Evolutionary conservation across 2,329 filamentous ascomycete genomes (phyloP).

Genomic region (Ceratocystis harringtonii): DNA sequence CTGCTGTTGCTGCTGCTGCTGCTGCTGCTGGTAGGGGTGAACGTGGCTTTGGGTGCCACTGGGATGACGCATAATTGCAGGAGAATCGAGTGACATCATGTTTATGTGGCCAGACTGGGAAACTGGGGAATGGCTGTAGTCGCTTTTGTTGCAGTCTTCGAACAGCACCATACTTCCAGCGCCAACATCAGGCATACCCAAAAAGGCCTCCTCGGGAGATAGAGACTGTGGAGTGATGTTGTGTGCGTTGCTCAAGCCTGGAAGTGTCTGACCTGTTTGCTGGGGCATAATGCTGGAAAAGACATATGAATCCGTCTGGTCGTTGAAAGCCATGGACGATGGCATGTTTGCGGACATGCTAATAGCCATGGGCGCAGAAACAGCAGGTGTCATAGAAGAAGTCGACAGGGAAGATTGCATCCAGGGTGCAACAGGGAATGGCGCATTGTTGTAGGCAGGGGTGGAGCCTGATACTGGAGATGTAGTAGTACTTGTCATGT

Average conservation of each 20-base stretch:
- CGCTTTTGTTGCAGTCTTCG: background rate
- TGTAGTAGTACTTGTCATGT: background rate
- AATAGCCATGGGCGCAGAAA: background rate
- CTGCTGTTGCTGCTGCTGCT: background rate
- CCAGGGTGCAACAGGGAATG: background rate
- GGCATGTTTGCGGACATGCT: background rate
- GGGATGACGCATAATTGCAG: conserved; percentile 4
- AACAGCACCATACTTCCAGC: background rate
- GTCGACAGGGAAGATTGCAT: conserved; percentile 1
- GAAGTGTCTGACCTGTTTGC: background rate
- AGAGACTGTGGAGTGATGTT: conserved; percentile 3
- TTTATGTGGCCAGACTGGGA: conserved; percentile 3
- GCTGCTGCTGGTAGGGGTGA: background rate
- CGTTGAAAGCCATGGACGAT: conserved; percentile 3
- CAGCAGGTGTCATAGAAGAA: background rate
- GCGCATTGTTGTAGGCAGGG: background rate
- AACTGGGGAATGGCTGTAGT: conserved; percentile 5
- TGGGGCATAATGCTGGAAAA: background rate
- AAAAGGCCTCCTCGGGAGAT: conserved; percentile 1
- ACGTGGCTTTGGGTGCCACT: background rate
- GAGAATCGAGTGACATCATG: conserved; percentile 1
- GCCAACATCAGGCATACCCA: background rate
- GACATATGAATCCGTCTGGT: background rate
- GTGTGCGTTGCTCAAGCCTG: background rate
- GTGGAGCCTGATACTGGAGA: background rate